Percentiles rank a stretch among this genome's conserved stretches.
phyloP scores from a whole-genome alignment of 2,329 filamentous ascomycete species.

The Hortaea sp. region DNA sequence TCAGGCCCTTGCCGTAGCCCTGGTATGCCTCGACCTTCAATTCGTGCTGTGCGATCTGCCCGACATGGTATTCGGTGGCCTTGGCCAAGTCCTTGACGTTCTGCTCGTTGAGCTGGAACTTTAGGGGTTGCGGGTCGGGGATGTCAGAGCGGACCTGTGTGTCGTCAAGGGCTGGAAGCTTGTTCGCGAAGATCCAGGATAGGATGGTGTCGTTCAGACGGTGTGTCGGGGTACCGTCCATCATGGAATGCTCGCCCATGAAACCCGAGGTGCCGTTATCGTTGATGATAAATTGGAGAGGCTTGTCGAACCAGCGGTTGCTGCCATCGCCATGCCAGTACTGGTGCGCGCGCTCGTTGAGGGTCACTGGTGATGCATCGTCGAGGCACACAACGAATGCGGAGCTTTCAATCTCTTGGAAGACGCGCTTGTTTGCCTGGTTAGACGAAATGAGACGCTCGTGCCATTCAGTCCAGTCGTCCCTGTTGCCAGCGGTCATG shows the following conservation, averaged over 20 bases:
- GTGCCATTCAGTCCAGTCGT: conserved; percentile 78
- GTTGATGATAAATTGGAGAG: conserved; percentile 93
- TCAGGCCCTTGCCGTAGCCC: conserved; percentile 93
- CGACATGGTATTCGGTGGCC: conserved; percentile 67
- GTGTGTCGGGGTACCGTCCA: conserved; percentile 97
- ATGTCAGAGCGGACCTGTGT: conserved; percentile 69
- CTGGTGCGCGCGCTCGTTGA: conserved; percentile 87
- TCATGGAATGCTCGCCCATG: conserved; percentile 99
- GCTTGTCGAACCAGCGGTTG: conserved; percentile 98
- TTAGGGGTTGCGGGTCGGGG: conserved; percentile 66
- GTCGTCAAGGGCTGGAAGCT: conserved; percentile 71
- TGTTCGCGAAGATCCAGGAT: conserved; percentile 85
- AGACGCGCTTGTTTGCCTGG: conserved; percentile 63
- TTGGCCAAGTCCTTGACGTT: conserved; percentile 68
- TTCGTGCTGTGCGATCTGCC: conserved; percentile 78
- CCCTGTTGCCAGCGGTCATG: conserved; percentile 85
- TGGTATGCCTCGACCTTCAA: conserved; percentile 92
- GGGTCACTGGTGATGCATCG: conserved; percentile 78
- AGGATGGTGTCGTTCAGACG: conserved; percentile 92
- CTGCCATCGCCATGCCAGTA: conserved; percentile 97
- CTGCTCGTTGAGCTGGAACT: conserved; percentile 66
- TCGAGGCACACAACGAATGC: conserved; percentile 92
- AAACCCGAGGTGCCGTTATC: conserved; percentile 97
- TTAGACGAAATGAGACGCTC: conserved; percentile 65
- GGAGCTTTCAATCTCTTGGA: conserved; percentile 76